These are phyloP conservation scores for Paxillus involutus DNA, from an alignment of 768 basidiomycete species.

Conservation along the genomic window DNA sequence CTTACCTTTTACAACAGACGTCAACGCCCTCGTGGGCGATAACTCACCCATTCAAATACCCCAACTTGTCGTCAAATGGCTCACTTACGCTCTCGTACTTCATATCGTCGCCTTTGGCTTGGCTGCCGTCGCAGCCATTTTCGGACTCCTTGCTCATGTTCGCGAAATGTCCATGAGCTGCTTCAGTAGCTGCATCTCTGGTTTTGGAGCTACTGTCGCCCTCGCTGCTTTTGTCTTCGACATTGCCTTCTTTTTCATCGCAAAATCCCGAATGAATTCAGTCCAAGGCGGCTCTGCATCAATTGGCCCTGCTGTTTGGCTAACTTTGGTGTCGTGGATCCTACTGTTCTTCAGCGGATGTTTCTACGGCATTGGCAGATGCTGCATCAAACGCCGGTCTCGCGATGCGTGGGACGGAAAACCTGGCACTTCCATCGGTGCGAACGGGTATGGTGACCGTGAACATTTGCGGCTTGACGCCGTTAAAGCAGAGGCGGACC, in stretches of 20 bases:
- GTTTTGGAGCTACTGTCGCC: conserved; percentile 76
- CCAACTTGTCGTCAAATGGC: conserved; percentile 84
- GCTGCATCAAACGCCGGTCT: conserved; percentile 67
- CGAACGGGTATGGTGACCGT: conserved; percentile 36
- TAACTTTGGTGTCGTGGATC: conserved; percentile 84
- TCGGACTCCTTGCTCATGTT: conserved; percentile 87
- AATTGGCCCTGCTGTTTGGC: conserved; percentile 90
- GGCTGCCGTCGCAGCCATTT: conserved; percentile 68
- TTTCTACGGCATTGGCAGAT: conserved; percentile 81
- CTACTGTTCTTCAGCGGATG: conserved; percentile 90
- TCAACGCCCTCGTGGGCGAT: conserved; percentile 78
- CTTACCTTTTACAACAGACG: conserved; percentile 49
- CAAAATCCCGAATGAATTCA: conserved; percentile 77
- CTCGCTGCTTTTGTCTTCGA: conserved; percentile 93
- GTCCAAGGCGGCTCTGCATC: conserved; percentile 72
- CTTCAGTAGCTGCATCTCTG: conserved; percentile 77
- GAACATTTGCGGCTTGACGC: conserved; percentile 81
- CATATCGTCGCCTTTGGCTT: conserved; percentile 85
- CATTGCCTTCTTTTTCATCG: conserved; percentile 85
- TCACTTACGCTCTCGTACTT: conserved; percentile 90
- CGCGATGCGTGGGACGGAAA: conserved; percentile 40
- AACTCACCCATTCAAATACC: conserved; percentile 70
- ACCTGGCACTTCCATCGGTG: conserved; percentile 26
- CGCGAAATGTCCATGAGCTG: conserved; percentile 85
- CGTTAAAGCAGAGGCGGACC: conserved; percentile 82